Base-by-base conservation (phyloP, 2,329 filamentous ascomycete species). In the Proliferodiscus dingleyae region DNA sequence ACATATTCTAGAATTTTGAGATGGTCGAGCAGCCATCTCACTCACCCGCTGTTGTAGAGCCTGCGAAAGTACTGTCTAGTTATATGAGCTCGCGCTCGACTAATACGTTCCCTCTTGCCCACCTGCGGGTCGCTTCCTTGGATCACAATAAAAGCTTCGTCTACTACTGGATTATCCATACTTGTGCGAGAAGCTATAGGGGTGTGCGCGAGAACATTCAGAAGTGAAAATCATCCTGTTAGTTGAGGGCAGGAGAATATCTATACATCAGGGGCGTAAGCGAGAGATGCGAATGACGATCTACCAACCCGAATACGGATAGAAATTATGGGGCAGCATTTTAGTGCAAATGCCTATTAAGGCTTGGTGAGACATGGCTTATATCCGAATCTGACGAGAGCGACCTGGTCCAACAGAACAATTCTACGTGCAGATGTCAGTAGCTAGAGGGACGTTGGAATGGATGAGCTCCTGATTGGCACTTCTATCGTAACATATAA, bases 391-490 rank as follows among this genome's bases (percentile, higher is more conserved):
- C 1, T n/a, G 5, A 8, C 29, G 16, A 3, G n/a, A n/a, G n/a
- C n/a, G n/a, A n/a, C n/a, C n/a, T n/a, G n/a, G n/a, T n/a, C n/a
- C n/a, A n/a, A n/a, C n/a, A n/a, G n/a, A n/a, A n/a, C n/a, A n/a
- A n/a, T n/a, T n/a, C n/a, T n/a, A n/a, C n/a, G n/a, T n/a, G n/a
- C n/a, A n/a, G n/a, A n/a, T n/a, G n/a, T n/a, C n/a, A n/a, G n/a
- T n/a, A n/a, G n/a, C n/a, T n/a, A 28, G 26, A 7, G 26, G 7
- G 13, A 28, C 7, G 7, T 28, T 21, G 11, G 73, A 19, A 28
- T 28, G 26, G 13, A 28, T 7, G 26, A 28, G 26, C 26, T 13
- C 7, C n/a, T n/a, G n/a, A n/a, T n/a, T n/a, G n/a, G n/a, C n/a
- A n/a, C n/a, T n/a, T n/a, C n/a, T n/a, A n/a, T n/a, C n/a, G n/a